These are phyloP conservation scores for Sinapis alba DNA, from an alignment of 441 rosid species.

Conservation along the genomic window DNA sequence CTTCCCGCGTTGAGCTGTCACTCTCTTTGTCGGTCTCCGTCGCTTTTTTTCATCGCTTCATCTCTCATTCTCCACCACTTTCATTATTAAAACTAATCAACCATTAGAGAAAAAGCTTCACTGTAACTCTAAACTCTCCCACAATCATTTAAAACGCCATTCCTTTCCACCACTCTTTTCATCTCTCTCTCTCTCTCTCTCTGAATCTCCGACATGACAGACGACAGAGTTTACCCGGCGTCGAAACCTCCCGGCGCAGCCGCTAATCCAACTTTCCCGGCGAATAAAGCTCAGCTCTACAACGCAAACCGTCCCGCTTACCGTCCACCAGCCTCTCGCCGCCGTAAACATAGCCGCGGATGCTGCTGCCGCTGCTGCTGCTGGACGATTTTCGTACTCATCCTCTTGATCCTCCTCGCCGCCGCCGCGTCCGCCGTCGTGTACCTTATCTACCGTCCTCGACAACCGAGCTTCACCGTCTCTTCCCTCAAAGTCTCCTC, in stretches of 20 bases:
- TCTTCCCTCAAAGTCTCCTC: conserved; percentile 59
- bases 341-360: conserved; percentile 57
- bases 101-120: conserved; percentile 22
- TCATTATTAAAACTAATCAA: conserved; percentile 18
- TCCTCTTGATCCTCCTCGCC: conserved; percentile 58
- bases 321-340: conserved; percentile 63
- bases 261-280: conserved; percentile 59
- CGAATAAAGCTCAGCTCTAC: conserved; percentile 72
- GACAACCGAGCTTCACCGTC: conserved; percentile 71
- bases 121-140: conserved; percentile 15
- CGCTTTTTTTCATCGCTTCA: conserved; percentile 21
- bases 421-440: conserved; percentile 54
- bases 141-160: not conserved
- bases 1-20: conserved; percentile 43
- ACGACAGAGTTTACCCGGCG: conserved; percentile 66
- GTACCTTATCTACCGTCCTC: conserved; percentile 85
- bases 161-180: not conserved
- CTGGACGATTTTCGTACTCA: conserved; percentile 46
- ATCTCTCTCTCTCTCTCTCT: conserved; percentile 19
- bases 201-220: conserved; percentile 45
- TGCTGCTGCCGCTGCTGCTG: conserved; percentile 72
- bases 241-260: conserved; percentile 47
- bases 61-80: conserved; percentile 18
- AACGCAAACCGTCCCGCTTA: conserved; percentile 74
- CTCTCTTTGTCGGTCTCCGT: conserved; percentile 32